A percentile compares a stretch with the other conserved stretches of the same genome.
phyloP scores from a whole-genome alignment of 306 rosid genomes.

The Quercus aquifolioides region DNA sequence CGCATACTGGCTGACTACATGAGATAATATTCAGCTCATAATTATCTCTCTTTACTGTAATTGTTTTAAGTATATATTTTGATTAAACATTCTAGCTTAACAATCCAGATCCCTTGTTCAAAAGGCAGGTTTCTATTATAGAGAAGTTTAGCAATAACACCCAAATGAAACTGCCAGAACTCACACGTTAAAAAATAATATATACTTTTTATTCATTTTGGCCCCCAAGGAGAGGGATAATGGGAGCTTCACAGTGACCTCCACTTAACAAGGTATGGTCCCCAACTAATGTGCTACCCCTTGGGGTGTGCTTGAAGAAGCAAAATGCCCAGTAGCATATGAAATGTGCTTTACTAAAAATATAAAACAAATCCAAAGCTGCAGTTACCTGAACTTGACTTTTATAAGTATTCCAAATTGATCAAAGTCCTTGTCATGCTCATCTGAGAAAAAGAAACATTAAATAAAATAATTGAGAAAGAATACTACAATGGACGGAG shows the following conservation, averaged over 20 bases:
- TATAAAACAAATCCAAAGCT: neutral
- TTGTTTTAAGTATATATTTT: neutral
- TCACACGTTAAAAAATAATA: neutral
- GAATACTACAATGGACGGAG: slow-evolving; percentile 4
- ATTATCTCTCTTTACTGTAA: neutral
- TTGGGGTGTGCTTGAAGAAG: neutral
- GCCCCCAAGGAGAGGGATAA: no score
- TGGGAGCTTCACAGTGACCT: no score
- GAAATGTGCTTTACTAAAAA: slow-evolving; percentile 1
- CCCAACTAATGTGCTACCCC: no score
- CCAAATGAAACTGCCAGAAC: neutral
- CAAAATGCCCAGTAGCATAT: neutral
- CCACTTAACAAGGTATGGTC: no score
- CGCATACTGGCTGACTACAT: neutral
- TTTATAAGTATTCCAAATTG: slow-evolving; percentile 84
- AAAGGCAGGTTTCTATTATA: neutral
- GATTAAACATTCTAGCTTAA: neutral
- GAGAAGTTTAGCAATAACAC: neutral
- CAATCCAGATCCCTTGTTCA: neutral
- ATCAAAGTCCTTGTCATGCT: slow-evolving; percentile 77
- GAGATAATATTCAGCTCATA: neutral
- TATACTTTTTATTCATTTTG: no score
- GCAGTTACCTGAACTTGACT: slow-evolving; percentile 91
- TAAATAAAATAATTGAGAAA: slow-evolving; percentile 18
- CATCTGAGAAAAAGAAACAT: slow-evolving; percentile 61